Evolutionary conservation across 202 grass and related monocot genomes (phyloP).

Genomic region (Elaeis oleifera): DNA sequence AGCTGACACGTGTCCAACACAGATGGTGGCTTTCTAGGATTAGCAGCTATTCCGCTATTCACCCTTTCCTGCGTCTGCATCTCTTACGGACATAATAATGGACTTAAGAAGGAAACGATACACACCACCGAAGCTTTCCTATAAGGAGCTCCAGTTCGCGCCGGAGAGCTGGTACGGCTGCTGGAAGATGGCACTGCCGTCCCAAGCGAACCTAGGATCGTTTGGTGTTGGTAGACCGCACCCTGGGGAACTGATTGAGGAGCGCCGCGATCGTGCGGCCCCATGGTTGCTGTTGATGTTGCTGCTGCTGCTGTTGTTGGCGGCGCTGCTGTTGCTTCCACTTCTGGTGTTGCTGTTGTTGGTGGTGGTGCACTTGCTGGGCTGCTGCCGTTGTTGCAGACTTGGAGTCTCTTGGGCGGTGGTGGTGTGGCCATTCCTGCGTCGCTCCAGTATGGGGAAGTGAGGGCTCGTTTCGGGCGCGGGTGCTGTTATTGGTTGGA

Average conservation of each 20-base stretch:
- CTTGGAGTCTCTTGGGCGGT: slow-evolving; percentile 27
- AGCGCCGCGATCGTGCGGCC: slow-evolving; percentile 32
- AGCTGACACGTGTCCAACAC: too few relatives aligned
- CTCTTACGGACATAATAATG: too few relatives aligned
- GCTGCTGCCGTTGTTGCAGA: slow-evolving; percentile 13
- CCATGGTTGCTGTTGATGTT: neutral
- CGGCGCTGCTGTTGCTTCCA: slow-evolving; percentile 1
- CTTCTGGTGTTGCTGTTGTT: slow-evolving; percentile 1
- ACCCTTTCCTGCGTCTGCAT: too few relatives aligned
- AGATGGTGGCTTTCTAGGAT: too few relatives aligned
- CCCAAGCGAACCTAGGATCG: slow-evolving; percentile 38
- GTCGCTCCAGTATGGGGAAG: slow-evolving; percentile 43
- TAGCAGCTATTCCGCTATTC: too few relatives aligned
- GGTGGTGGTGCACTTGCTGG: slow-evolving; percentile 14
- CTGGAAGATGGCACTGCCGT: slow-evolving; percentile 37
- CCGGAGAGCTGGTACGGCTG: slow-evolving; percentile 57
- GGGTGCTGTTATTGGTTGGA: slow-evolving; percentile 4
- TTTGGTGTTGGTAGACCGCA: slow-evolving; percentile 27
- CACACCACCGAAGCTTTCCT: too few relatives aligned
- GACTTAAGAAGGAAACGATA: too few relatives aligned
- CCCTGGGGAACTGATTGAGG: slow-evolving; percentile 30
- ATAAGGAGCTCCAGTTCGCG: slow-evolving; percentile 67
- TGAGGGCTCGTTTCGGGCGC: slow-evolving; percentile 8
- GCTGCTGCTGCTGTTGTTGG: too few relatives aligned
- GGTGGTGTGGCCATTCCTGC: slow-evolving; percentile 32